phyloP scores from a whole-genome alignment of 2,329 filamentous ascomycete species.

The Dactylellina leptospora region DNA sequence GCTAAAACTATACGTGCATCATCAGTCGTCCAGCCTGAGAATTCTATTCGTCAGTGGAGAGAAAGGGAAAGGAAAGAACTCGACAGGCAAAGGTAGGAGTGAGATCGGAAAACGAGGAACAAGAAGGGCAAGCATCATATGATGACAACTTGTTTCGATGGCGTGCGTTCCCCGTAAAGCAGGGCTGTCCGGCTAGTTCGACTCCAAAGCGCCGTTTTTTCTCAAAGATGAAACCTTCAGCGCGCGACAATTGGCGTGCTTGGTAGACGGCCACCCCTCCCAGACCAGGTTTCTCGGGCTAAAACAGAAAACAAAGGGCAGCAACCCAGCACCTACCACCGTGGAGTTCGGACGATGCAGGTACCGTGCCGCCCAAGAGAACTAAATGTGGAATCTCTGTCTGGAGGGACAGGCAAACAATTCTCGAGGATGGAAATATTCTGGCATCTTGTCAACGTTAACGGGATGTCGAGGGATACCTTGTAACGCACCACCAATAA shows the following conservation, averaged over 20 bases:
- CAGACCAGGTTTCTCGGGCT: slow-evolving; percentile 16
- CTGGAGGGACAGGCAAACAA: no score
- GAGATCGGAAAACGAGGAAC: slow-evolving; percentile 4
- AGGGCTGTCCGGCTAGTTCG: background rate
- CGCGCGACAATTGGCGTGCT: slow-evolving; percentile 49
- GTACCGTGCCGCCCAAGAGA: no score
- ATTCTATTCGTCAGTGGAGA: slow-evolving; percentile 31
- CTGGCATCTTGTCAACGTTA: no score
- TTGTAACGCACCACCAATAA: slow-evolving; percentile 14
- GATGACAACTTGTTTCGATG: background rate
- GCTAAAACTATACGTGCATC: slow-evolving; percentile 39
- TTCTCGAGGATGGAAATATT: no score
- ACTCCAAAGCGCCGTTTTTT: slow-evolving; percentile 34
- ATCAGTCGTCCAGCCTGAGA: slow-evolving; percentile 15
- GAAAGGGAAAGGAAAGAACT: background rate
- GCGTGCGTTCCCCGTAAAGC: background rate
- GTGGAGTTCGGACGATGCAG: slow-evolving; percentile 1
- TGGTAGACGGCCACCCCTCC: background rate
- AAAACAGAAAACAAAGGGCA: slow-evolving; percentile 3
- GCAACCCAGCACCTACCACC: slow-evolving; percentile 1
- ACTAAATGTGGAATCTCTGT: background rate
- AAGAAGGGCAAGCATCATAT: slow-evolving; percentile 16
- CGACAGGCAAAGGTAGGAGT: background rate
- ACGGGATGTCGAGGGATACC: background rate
- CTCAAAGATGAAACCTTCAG: slow-evolving; percentile 48